Conservation (phyloP, 345 rosid genomes). For the Ceriops zippeliana region DNA sequence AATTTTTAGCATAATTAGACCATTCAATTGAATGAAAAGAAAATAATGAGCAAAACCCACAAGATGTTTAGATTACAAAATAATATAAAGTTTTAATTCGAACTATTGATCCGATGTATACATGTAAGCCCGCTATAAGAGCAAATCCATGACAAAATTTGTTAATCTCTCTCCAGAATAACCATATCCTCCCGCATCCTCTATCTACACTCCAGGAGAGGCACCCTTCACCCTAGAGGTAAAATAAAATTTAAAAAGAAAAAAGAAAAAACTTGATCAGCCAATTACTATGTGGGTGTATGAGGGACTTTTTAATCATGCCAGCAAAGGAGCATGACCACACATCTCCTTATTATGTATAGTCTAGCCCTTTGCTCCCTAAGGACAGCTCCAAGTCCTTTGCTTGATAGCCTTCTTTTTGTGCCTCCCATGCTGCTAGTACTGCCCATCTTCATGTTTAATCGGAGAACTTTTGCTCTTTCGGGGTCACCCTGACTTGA, state of each 20-base stretch:
- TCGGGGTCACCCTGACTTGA: background rate
- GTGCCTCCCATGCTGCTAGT: constrained; percentile 41
- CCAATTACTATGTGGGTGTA: no score
- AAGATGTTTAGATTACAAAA: background rate
- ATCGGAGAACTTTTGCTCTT: background rate
- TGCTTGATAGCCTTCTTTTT: constrained; percentile 68
- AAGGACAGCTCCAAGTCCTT: constrained; percentile 61
- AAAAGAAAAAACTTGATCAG: background rate
- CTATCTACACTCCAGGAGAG: constrained; percentile 39
- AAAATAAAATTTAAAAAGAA: background rate
- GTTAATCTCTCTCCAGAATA: background rate
- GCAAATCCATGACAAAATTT: constrained; percentile 27
- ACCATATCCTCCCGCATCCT: constrained; percentile 5
- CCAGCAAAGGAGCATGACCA: constrained; percentile 83
- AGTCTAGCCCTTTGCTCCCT: constrained; percentile 81
- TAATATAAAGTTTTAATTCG: background rate
- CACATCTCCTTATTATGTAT: constrained; percentile 81
- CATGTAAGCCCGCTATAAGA: background rate
- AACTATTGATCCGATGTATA: background rate
- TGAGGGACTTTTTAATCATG: constrained; percentile 40
- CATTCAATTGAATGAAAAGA: background rate
- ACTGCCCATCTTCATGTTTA: constrained; percentile 53
- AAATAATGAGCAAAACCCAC: background rate
- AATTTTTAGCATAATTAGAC: background rate
- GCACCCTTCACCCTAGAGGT: background rate